Base-by-base conservation (phyloP, 129 eudicot genomes). In the Glebionis coronaria region DNA sequence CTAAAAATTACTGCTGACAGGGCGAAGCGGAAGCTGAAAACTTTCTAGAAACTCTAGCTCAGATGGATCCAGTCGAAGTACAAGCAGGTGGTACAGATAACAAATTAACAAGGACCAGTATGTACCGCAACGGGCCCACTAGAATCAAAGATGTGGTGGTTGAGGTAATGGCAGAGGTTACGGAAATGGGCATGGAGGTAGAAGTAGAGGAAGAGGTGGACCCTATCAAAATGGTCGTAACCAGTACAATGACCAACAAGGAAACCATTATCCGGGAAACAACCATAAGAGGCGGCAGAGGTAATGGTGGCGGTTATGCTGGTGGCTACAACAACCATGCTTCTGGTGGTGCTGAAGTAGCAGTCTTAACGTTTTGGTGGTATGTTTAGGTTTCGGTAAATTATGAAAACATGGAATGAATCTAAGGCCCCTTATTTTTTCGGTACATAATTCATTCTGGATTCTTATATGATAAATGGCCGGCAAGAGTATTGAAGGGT, bases 161-260 rank as follows among this genome's bases (percentile, higher is more conserved):
- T 75, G 78, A 18, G 58, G 90, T n/a, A 78, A 90, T 18, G 78
- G 97, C 1, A 68, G 97, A 63, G 90, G 96, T 63, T 81, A 77
- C 50, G 45, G 86, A 38, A 82, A 80, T 69, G 96, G 93, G 1
- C 85, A 90, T 67, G 96, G 96, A 12, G 96, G 96, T 42, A 74
- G 96, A 65, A n/a, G 83, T 59, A 73, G 82, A 20, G 67, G n/a
- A n/a, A n/a, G n/a, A n/a, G n/a, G n/a, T n/a, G n/a, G n/a, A n/a
- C n/a, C n/a, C n/a, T n/a, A n/a, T n/a, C n/a, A n/a, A n/a, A n/a
- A n/a, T n/a, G n/a, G n/a, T n/a, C n/a, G n/a, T n/a, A n/a, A n/a
- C n/a, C 86, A 85, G 65, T 81, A 69, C 68, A 78, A 79, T 50
- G 96, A 88, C 11, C 96, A 89, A 77, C 72, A 71, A 9, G 85